Conservation (phyloP, 2,329 filamentous ascomycete species). For the Aureobasidium leucospermi region DNA sequence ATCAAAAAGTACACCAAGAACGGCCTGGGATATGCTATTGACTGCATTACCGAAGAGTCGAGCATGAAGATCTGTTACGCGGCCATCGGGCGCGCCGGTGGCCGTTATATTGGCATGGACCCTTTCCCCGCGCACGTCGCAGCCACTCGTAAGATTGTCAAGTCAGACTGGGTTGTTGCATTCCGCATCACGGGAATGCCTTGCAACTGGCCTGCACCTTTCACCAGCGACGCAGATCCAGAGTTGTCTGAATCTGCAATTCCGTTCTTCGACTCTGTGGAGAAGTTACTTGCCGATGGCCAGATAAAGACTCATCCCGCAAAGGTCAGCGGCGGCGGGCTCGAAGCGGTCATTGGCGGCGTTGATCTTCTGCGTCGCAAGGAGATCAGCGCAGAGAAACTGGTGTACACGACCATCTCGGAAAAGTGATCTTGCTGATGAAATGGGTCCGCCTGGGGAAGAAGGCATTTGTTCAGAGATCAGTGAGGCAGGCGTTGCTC, state of each 20-base stretch:
- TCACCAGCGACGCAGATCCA: background rate
- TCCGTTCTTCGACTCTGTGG: background rate
- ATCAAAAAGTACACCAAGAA: slow-evolving; percentile 34
- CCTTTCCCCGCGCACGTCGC: slow-evolving; percentile 21
- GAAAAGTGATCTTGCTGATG: background rate
- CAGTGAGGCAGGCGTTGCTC: no score
- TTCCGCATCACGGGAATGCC: slow-evolving; percentile 4
- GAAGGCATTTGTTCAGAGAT: no score
- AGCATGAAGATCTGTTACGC: slow-evolving; percentile 14
- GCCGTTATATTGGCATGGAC: slow-evolving; percentile 33
- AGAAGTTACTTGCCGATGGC: background rate
- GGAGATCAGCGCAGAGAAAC: slow-evolving; percentile 1
- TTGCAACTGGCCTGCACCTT: background rate
- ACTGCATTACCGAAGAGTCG: slow-evolving; percentile 34
- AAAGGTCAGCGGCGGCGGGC: background rate
- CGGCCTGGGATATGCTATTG: slow-evolving; percentile 34
- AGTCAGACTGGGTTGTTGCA: slow-evolving; percentile 10
- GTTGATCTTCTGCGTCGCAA: background rate
- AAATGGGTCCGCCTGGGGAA: no score
- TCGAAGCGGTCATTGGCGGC: background rate
- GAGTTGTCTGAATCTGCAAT: background rate
- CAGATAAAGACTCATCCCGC: background rate
- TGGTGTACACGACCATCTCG: background rate
- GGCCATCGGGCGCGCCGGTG: slow-evolving; percentile 32
- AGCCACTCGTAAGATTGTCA: slow-evolving; percentile 4